Evolutionary conservation across 78 protist genomes (phyloP), one percentile per base, ranked within the genome.

Genomic region (Guillardia theta): DNA sequence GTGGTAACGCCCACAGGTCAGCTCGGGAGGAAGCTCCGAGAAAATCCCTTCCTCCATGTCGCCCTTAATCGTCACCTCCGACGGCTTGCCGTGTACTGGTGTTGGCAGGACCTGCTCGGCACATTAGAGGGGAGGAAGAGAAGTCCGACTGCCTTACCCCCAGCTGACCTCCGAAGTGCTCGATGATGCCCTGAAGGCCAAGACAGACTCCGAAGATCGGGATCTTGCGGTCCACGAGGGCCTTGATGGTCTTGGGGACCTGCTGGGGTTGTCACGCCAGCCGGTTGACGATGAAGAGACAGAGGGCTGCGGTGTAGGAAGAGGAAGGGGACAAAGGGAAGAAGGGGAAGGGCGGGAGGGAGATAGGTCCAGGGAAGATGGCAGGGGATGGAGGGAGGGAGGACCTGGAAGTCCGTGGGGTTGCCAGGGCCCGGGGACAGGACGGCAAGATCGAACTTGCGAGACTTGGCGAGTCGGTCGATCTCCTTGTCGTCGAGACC

Each of bases 381-480:
- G n/a, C n/a, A n/a, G n/a, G n/a, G n/a, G n/a, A n/a, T n/a, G n/a
- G n/a, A n/a, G n/a, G n/a, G n/a, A n/a, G 58, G 12, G 50, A 33
- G 12, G 45, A 70, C 87, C 90, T 37, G 53, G 77, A 93, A 93
- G 76, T 70, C 90, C 46, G 9, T 0, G 48, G 94, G 94, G 50
- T 22, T 30, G 45, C 93, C 93, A 4, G 95, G 95, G 62, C 95
- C 95, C 19, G 95, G 95, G 39, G 95, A 93, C 36, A 93, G 93
- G 43, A 93, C 92, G 45, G 37, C 80, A 21, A 93, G 43, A 24
- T 6, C 3, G 19, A 87, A 87, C 44, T 10, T 45, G 90, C 39
- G 18, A 46, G 19, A 43, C 83, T 4, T 18, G 44, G 50, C 90
- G 33, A 93, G 90, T 64, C 24, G 27, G 92, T 93, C 94, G 54